Base-by-base conservation (phyloP, 2,329 filamentous ascomycete species). In the Leptographium wingfieldii region DNA sequence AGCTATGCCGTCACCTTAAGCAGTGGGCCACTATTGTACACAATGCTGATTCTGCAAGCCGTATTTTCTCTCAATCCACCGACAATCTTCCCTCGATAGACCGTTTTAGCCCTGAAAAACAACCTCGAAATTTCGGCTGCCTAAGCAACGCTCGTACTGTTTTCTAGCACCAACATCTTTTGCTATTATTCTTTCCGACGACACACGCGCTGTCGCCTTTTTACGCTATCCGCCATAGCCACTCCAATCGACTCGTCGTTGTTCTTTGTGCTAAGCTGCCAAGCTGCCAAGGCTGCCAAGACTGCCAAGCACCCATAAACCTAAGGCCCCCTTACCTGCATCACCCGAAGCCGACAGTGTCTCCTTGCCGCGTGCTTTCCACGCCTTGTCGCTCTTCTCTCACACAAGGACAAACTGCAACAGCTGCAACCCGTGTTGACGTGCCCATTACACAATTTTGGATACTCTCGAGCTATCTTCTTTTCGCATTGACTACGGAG, bases 1-100 rank as follows among this genome's bases (percentile, higher is more conserved):
- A 25, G 11, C 31, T 9, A 38, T 31, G 11, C 52, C 27, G 22
- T 16, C 48, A 25, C 48, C 31, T 35, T 5, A 31, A n/a, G 10
- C 16, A 55, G 35, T n/a, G 10, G 16, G 31, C 4, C 12, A 6
- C 53, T 29, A 35, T 35, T 3, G 29, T 14, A 31, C 49, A 58
- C 57, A 9, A 53, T 43, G 56, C 66, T 64, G 62, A 64, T 63
- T 65, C 58, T 63, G 58, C 64, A 63, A 61, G 61, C 64, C 61
- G 61, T 64, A 52, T 57, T 62, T 56, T 61, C 57, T 59, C 65
- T 56, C 55, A 62, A 63, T 62, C 62, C 62, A 53, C 66, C 62
- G 48, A 66, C 59, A 40, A 67, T 67, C 51, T 66, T 68, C 55
- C 67, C 67, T 43, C 67, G 67, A 56, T 69, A 68, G 65, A n/a